Conservation (phyloP, 176 grass and related monocot genomes). For the Phoenix dactylifera region DNA sequence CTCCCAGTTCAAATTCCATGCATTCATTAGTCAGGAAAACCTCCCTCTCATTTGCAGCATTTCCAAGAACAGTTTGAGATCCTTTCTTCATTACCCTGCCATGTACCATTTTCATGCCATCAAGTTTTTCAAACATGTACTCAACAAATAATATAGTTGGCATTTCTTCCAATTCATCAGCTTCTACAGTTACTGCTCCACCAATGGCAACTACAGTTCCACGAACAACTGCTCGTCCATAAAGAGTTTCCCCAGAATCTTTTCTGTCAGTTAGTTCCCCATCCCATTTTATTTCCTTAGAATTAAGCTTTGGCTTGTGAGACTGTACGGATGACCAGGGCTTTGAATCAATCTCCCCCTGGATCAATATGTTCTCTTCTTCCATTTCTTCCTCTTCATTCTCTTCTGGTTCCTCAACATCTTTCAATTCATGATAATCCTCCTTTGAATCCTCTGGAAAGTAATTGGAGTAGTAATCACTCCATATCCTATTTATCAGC, state of each 20-base stretch:
- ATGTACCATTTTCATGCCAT: constrained; percentile 71
- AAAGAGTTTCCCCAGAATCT: constrained; percentile 39
- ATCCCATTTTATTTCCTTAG: constrained; percentile 33
- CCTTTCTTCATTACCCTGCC: constrained; percentile 72
- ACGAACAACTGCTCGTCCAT: constrained; percentile 42
- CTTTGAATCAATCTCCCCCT: constrained; percentile 16
- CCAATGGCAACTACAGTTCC: constrained; percentile 48
- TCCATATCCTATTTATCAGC: constrained; percentile 57
- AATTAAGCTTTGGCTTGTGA: constrained; percentile 25
- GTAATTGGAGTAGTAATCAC: constrained; percentile 52
- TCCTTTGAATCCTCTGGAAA: constrained; percentile 50
- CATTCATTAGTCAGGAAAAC: constrained; percentile 84
- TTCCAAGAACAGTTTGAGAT: constrained; percentile 73
- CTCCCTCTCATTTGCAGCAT: constrained; percentile 93
- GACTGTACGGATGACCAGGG: constrained; percentile 18
- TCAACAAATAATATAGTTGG: constrained; percentile 64
- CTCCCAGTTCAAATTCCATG: constrained; percentile 73
- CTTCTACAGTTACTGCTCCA: constrained; percentile 42
- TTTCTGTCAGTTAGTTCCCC: constrained; percentile 30
- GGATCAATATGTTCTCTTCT: constrained; percentile 27
- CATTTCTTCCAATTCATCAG: constrained; percentile 45
- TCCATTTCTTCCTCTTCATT: constrained; percentile 57
- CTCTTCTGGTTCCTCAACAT: constrained; percentile 58
- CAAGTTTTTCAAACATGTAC: constrained; percentile 76
- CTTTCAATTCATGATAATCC: constrained; percentile 27